Conservation (phyloP, 768 basidiomycete species). For the Suillus brevipes region DNA sequence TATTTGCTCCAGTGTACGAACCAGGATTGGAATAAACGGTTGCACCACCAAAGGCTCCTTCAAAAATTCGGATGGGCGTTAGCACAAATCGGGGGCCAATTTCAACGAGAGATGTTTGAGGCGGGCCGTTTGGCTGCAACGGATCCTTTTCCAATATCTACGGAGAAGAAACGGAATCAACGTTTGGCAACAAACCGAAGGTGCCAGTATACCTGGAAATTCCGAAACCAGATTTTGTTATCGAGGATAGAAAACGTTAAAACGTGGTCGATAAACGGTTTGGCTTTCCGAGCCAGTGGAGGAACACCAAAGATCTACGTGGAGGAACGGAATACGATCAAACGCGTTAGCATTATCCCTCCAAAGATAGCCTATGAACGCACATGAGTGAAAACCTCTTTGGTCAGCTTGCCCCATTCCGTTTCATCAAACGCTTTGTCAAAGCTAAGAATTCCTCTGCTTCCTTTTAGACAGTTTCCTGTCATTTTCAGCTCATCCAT, state of each 20-base stretch:
- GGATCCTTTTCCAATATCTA: constrained; percentile 96
- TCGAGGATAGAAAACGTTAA: constrained; percentile 95
- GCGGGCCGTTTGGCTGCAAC: constrained; percentile 78
- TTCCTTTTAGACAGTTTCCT: constrained; percentile 96
- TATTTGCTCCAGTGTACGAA: constrained; percentile 34
- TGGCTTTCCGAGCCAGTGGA: constrained; percentile 82
- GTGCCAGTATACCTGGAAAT: constrained; percentile 77
- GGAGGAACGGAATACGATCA: background rate
- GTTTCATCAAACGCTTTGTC: constrained; percentile 87
- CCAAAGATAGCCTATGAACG: constrained; percentile 28
- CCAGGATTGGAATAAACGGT: constrained; percentile 96
- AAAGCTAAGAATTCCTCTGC: constrained; percentile 89
- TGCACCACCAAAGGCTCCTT: constrained; percentile 93
- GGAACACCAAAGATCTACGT: constrained; percentile 93
- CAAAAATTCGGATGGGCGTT: constrained; percentile 96
- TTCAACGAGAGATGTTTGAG: constrained; percentile 87
- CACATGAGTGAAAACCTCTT: constrained; percentile 93
- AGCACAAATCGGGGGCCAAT: constrained; percentile 98
- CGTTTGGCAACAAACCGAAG: background rate
- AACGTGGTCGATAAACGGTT: constrained; percentile 98
- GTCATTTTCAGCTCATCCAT: constrained; percentile 99
- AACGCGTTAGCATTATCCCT: constrained; percentile 6
- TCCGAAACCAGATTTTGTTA: constrained; percentile 98
- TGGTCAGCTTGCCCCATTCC: constrained; percentile 83
- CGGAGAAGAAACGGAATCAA: constrained; percentile 2